Conservation (phyloP, 352 stramenopile species). For the Pythium dissimile region DNA sequence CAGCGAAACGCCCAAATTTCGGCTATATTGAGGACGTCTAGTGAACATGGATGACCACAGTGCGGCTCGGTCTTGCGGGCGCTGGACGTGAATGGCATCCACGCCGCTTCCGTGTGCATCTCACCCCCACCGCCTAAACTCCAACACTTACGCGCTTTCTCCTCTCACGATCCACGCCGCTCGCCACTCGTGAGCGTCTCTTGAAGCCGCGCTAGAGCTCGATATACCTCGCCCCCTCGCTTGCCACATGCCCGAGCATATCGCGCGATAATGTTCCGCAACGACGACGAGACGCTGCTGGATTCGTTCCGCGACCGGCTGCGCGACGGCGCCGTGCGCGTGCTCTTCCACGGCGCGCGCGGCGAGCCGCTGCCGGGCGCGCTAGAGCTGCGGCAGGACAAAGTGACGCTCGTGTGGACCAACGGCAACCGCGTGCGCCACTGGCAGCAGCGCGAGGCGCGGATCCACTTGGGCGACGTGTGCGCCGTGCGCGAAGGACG, state of each 20-base stretch:
- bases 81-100: too few relatives aligned
- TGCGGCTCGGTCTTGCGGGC: too few relatives aligned
- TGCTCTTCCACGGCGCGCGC: conserved; percentile 37
- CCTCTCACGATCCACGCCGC: too few relatives aligned
- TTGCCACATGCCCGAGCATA: too few relatives aligned
- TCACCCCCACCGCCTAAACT: too few relatives aligned
- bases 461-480: conserved; percentile 47
- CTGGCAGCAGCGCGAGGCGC: conserved; percentile 25
- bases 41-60: too few relatives aligned
- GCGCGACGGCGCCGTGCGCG: conserved; percentile 53
- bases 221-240: too few relatives aligned
- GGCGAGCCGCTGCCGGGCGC: conserved; percentile 48
- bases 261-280: conserved; percentile 1
- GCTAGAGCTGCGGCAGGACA: conserved; percentile 64
- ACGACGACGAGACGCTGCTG: conserved; percentile 30
- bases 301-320: conserved; percentile 55
- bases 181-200: too few relatives aligned
- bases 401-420: conserved; percentile 59
- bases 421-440: conserved; percentile 33
- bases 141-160: too few relatives aligned
- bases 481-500: conserved; percentile 57
- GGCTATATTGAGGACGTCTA: too few relatives aligned
- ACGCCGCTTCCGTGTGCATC: too few relatives aligned
- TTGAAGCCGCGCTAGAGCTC: neutral
- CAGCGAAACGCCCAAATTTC: too few relatives aligned